phyloP scores from a whole-genome alignment of 306 rosid genomes.

The Glycyrrhiza uralensis region DNA sequence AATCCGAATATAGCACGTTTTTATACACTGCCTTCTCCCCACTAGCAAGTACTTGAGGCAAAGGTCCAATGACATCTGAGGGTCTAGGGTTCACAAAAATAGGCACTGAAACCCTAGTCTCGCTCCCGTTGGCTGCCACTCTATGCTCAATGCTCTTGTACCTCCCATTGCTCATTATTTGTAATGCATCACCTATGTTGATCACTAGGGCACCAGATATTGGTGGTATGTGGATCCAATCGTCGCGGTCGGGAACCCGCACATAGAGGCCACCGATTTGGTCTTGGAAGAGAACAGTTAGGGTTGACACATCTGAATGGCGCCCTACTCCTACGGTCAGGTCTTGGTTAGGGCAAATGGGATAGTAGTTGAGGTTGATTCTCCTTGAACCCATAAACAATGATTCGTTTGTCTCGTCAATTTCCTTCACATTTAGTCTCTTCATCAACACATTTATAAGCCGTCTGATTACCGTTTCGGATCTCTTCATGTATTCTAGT shows the following conservation, averaged over 20 bases:
- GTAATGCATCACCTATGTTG: constrained; percentile 58
- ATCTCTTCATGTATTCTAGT: constrained; percentile 50
- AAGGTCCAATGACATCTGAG: constrained; percentile 32
- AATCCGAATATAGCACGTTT: constrained; percentile 47
- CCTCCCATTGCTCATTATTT: constrained; percentile 61
- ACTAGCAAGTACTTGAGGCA: constrained; percentile 37
- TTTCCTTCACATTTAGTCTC: constrained; percentile 35
- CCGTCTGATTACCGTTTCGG: constrained; percentile 30
- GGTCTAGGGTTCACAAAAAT: constrained; percentile 59
- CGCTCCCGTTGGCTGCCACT: constrained; percentile 44
- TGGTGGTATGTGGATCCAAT: constrained; percentile 55
- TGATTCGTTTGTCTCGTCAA: constrained; percentile 33
- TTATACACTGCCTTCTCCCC: constrained; percentile 47
- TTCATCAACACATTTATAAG: constrained; percentile 41
- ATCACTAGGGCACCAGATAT: constrained; percentile 47
- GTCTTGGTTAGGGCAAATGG: constrained; percentile 49
- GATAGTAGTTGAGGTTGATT: constrained; percentile 57
- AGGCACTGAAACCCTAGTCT: constrained; percentile 50
- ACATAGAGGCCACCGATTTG: constrained; percentile 55
- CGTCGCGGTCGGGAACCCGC: background rate
- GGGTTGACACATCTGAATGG: constrained; percentile 57
- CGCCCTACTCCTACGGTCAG: constrained; percentile 51
- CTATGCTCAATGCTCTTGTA: constrained; percentile 63
- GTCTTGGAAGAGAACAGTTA: constrained; percentile 60
- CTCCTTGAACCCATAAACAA: constrained; percentile 50